Base-by-base conservation (phyloP, 2,329 filamentous ascomycete species). In the Botrytis byssoidea region DNA sequence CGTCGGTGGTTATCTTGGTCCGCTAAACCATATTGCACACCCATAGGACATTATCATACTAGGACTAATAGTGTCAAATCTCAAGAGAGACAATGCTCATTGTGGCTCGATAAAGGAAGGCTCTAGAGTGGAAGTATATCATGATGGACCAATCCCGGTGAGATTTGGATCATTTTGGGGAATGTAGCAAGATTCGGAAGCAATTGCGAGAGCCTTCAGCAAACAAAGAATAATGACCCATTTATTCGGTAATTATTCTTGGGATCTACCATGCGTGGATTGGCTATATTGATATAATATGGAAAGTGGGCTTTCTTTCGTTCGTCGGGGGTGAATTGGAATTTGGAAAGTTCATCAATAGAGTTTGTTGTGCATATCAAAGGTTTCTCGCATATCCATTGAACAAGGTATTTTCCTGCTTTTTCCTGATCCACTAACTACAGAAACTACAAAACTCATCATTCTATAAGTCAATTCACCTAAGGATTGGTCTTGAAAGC, bases 181-280 rank as follows among this genome's bases (percentile, higher is more conserved):
- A 18, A 32, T 42, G 48, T 35, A 68, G 5, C 66, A 57, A 68
- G 25, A 68, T n/a, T 42, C 48, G 66, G 48, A 57, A 57, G 48
- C 48, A 32, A 57, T 69, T 69, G 46, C 37, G 66, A 69, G 37
- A 57, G 48, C 48, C 37, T 51, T 44, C 10, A 44, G 48, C 48
- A 42, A 68, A 42, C 37, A 32, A 59, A 57, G 37, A 42, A 42
- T 37, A 42, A 69, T 59, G 71, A 68, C 48, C 71, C 71, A 72
- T 68, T 67, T 68, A 69, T 60, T 68, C 63, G 71, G 71, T 59
- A 60, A 72, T 72, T 72, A 68, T 72, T 67, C 46, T 60, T 42
- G n/a, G 40, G 71, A 72, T 72, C 71, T 68, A 51, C 63, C 65
- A 55, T 60, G 51, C 63, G 44, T 69, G 57, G 63, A 68, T 68